phyloP scores from a whole-genome alignment of 257 asterid species.

The Rauvolfia tetraphylla region DNA sequence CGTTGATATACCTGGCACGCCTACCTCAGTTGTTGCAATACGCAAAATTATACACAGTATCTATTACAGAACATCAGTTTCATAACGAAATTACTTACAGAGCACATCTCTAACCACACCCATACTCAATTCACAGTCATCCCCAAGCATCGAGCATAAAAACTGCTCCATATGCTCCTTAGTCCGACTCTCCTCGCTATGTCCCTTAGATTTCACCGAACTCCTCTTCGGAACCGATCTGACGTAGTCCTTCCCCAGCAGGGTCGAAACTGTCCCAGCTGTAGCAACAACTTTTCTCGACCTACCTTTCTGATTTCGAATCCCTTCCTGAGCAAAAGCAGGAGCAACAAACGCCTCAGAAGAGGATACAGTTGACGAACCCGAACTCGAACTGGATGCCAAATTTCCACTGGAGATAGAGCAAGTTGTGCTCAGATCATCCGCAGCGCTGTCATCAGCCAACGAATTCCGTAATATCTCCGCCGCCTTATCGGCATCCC shows the following conservation, averaged over 20 bases:
- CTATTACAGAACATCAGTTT: neutral
- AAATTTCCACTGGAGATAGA: constrained; percentile 60
- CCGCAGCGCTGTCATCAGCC: constrained; percentile 30
- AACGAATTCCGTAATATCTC: constrained; percentile 30
- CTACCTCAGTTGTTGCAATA: neutral
- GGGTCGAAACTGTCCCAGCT: constrained; percentile 67
- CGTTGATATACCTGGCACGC: neutral
- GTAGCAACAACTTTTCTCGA: constrained; percentile 64
- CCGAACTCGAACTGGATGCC: constrained; percentile 50
- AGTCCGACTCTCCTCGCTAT: constrained; percentile 40
- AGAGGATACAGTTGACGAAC: constrained; percentile 1
- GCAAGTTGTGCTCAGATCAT: constrained; percentile 70
- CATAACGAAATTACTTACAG: constrained; percentile 44
- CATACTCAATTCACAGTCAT: constrained; percentile 58
- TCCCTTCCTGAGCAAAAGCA: constrained; percentile 32
- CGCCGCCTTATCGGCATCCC: constrained; percentile 48
- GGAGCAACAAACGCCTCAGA: constrained; percentile 40
- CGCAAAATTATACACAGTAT: neutral
- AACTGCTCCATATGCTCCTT: constrained; percentile 71
- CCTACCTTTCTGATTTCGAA: constrained; percentile 40
- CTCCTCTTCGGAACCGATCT: constrained; percentile 63
- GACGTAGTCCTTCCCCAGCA: constrained; percentile 82
- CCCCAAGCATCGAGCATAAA: constrained; percentile 79
- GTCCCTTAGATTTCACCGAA: constrained; percentile 36
- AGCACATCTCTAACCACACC: constrained; percentile 74